Percentiles rank a stretch among this genome's conserved stretches.
phyloP scores from a whole-genome alignment of 2,329 filamentous ascomycete genomes.

The Raffaelea ambrosiae region DNA sequence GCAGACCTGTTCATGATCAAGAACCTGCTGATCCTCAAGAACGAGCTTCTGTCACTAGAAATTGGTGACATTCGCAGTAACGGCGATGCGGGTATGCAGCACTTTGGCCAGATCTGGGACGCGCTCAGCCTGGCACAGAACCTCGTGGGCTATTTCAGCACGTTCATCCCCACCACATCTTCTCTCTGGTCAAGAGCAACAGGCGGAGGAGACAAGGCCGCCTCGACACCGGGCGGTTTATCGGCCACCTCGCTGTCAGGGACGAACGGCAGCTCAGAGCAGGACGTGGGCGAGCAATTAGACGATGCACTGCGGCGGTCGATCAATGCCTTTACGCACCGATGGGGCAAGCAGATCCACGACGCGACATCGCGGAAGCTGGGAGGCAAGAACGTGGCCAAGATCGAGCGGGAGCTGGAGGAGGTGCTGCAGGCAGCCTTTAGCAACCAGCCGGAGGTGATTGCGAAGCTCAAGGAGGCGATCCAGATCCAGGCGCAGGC shows the following conservation, averaged over 20 bases:
- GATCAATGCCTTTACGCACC: constrained; percentile 54
- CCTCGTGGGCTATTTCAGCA: constrained; percentile 50
- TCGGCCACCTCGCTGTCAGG: not conserved
- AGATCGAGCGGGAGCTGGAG: constrained; percentile 49
- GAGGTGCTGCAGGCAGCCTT: constrained; percentile 49
- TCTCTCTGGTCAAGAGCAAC: constrained; percentile 32
- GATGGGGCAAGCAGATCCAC: constrained; percentile 45
- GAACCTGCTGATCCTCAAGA: constrained; percentile 89
- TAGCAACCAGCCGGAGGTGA: constrained; percentile 49
- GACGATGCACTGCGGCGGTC: constrained; percentile 54
- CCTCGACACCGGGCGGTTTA: constrained; percentile 17
- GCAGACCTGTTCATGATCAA: constrained; percentile 89
- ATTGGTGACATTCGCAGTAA: constrained; percentile 60
- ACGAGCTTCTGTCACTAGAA: constrained; percentile 91
- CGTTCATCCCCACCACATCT: constrained; percentile 47
- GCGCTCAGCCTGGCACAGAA: constrained; percentile 47
- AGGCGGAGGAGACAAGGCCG: constrained; percentile 4
- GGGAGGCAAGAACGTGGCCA: constrained; percentile 40
- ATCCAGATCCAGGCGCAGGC: constrained; percentile 48
- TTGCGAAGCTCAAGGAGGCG: constrained; percentile 52
- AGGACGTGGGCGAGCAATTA: constrained; percentile 57
- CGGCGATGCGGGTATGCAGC: constrained; percentile 38
- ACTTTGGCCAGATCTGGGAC: constrained; percentile 58
- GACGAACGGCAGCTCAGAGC: constrained; percentile 16
- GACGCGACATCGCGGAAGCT: constrained; percentile 39